Evolutionary conservation across 495 filamentous ascomycete genomes (phyloP).

Genomic region (Penicillium mononematosum): DNA sequence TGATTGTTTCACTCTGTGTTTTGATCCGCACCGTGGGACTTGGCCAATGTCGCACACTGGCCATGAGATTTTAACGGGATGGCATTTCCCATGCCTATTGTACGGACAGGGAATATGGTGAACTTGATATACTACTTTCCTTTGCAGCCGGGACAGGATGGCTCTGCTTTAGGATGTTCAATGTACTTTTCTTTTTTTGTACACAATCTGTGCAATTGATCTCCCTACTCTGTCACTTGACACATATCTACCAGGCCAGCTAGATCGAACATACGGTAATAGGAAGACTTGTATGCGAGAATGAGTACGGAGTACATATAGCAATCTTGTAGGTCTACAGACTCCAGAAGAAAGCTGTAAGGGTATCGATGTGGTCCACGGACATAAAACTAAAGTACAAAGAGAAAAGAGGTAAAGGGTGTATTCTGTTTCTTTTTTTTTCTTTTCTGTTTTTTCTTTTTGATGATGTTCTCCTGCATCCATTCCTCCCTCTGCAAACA

Average conservation of each 20-base stretch:
- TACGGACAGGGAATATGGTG: slow-evolving; percentile 6
- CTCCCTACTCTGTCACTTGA: not conserved
- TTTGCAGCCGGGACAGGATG: slow-evolving; percentile 15
- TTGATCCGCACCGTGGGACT: slow-evolving; percentile 9
- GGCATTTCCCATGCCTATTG: slow-evolving; percentile 2
- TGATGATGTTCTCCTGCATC: slow-evolving; percentile 9
- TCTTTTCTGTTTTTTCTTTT: slow-evolving; percentile 15
- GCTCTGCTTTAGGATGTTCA: slow-evolving; percentile 16
- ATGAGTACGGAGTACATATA: not conserved
- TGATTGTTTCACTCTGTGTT: not conserved
- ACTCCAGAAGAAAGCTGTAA: slow-evolving; percentile 29
- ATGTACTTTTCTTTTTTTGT: slow-evolving; percentile 13
- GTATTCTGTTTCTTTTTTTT: slow-evolving; percentile 12
- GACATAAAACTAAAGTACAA: slow-evolving; percentile 31
- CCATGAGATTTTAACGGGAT: slow-evolving; percentile 1
- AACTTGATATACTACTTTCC: slow-evolving; percentile 6
- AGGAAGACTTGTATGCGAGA: not conserved
- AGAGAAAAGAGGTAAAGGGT: slow-evolving; percentile 23
- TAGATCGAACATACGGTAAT: not conserved
- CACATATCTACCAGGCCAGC: not conserved
- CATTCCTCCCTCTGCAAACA: slow-evolving; percentile 8
- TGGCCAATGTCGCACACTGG: slow-evolving; percentile 20
- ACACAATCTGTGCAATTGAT: slow-evolving; percentile 17
- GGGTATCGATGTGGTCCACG: slow-evolving; percentile 46
- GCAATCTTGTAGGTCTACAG: not conserved